Percentiles rank a stretch among this genome's conserved stretches.
Conservation (phyloP, 2,329 filamentous ascomycete species). For the Westerdykella ornata region DNA sequence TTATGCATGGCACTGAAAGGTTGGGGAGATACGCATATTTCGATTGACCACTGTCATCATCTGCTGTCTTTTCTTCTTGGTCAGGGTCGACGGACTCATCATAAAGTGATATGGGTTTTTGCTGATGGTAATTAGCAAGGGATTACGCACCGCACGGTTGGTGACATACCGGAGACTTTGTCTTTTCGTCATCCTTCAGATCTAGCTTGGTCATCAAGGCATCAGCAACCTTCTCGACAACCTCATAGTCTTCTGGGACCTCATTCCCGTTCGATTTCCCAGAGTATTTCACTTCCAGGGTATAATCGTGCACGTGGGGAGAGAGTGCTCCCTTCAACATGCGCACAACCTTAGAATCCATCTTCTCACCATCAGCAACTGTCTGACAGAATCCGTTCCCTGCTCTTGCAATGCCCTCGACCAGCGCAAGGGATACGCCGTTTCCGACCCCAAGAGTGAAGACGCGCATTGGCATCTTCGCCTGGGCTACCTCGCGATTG, state of each 20-base stretch:
- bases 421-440: constrained; percentile 50
- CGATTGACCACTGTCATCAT: constrained; percentile 23
- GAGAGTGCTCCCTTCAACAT: constrained; percentile 67
- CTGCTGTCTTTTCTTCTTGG: constrained; percentile 22
- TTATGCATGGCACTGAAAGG: constrained; percentile 48
- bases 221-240: constrained; percentile 54
- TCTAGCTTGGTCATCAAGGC: constrained; percentile 40
- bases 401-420: constrained; percentile 53
- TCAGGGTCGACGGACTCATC: constrained; percentile 46
- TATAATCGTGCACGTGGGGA: constrained; percentile 59
- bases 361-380: constrained; percentile 56
- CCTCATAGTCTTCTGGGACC: constrained; percentile 52
- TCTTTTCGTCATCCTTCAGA: constrained; percentile 10
- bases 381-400: constrained; percentile 56
- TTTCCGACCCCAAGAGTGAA: constrained; percentile 54
- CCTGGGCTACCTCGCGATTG: constrained; percentile 38
- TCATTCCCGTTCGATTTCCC: constrained; percentile 11
- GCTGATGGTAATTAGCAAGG: constrained; percentile 15
- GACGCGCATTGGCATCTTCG: constrained; percentile 45
- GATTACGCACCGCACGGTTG: neutral
- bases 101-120: constrained; percentile 55
- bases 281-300: constrained; percentile 56
- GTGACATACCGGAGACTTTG: constrained; percentile 10
- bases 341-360: constrained; percentile 62
- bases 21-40: constrained; percentile 49